A percentile compares a stretch with the other conserved stretches of the same genome.
Evolutionary conservation across 1,284 basidiomycete species (phyloP).

Genomic region (Leccinum huronense): DNA sequence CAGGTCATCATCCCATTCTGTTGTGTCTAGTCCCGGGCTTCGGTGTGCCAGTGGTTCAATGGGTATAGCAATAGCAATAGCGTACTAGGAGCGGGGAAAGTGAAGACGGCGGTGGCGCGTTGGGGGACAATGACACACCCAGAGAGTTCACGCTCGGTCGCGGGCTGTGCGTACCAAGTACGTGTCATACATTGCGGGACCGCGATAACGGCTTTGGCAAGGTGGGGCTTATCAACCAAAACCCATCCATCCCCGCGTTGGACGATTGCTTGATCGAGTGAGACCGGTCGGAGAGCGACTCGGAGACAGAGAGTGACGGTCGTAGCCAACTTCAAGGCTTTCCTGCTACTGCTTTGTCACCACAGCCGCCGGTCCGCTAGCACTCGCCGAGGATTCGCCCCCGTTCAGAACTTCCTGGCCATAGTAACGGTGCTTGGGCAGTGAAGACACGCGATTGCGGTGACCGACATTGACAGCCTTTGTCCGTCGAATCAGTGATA

Average conservation of each 20-base stretch:
- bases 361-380: background rate
- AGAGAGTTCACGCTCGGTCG: conserved; percentile 6
- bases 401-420: conserved; percentile 4
- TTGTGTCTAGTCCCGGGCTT: no score
- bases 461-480: conserved; percentile 13
- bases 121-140: background rate
- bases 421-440: background rate
- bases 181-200: conserved; percentile 15
- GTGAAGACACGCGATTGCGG: conserved; percentile 19
- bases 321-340: conserved; percentile 10
- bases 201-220: conserved; percentile 8
- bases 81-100: background rate
- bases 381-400: conserved; percentile 6
- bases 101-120: background rate
- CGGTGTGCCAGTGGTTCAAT: background rate
- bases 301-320: conserved; percentile 15
- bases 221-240: conserved; percentile 20
- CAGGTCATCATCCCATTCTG: no score
- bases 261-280: conserved; percentile 21
- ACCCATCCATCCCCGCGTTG: conserved; percentile 25
- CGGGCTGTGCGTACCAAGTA: conserved; percentile 4
- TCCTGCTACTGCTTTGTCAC: background rate
- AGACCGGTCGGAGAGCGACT: conserved; percentile 13
- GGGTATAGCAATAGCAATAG: background rate
- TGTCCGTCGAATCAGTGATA: conserved; percentile 18